phyloP scores from a whole-genome alignment of 768 basidiomycete genomes.

The Kwoniella mangroviensis region DNA sequence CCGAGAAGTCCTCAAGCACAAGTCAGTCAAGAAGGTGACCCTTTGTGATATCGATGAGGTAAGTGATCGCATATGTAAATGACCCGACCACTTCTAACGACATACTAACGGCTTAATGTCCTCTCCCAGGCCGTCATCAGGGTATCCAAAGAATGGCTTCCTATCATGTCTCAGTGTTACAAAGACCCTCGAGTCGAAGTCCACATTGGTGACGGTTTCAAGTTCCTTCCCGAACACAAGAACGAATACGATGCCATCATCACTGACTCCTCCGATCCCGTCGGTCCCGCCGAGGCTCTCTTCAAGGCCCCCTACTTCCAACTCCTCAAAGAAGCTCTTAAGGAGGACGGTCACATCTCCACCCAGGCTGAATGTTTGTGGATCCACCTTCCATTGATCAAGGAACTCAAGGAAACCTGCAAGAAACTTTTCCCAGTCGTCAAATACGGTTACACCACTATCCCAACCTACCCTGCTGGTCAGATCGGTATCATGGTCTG shows the following conservation, averaged over 20 bases:
- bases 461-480: conserved; percentile 97
- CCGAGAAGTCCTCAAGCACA: conserved; percentile 93
- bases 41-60: conserved; percentile 98
- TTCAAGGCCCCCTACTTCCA: conserved; percentile 98
- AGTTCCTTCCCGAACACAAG: conserved; percentile 87
- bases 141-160: conserved; percentile 89
- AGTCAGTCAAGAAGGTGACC: conserved; percentile 84
- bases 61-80: conserved; percentile 1
- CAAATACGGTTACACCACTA: conserved; percentile 93
- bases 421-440: conserved; percentile 74
- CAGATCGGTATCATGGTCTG: conserved; percentile 94
- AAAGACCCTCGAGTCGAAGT: conserved; percentile 77
- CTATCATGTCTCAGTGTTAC: conserved; percentile 88
- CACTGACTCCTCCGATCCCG: conserved; percentile 97
- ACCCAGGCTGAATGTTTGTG: conserved; percentile 96
- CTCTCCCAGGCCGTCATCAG: conserved; percentile 80
- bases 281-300: conserved; percentile 89
- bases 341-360: conserved; percentile 87
- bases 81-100: not conserved
- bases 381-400: conserved; percentile 88
- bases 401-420: conserved; percentile 71
- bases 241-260: conserved; percentile 94
- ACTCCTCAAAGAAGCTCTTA: conserved; percentile 85
- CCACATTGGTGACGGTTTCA: conserved; percentile 92
- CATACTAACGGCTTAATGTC: not conserved